Evolutionary conservation across 2,329 filamentous ascomycete genomes (phyloP), one percentile per base, ranked within the genome.

Genomic region (Aspergillus puulaauensis): DNA sequence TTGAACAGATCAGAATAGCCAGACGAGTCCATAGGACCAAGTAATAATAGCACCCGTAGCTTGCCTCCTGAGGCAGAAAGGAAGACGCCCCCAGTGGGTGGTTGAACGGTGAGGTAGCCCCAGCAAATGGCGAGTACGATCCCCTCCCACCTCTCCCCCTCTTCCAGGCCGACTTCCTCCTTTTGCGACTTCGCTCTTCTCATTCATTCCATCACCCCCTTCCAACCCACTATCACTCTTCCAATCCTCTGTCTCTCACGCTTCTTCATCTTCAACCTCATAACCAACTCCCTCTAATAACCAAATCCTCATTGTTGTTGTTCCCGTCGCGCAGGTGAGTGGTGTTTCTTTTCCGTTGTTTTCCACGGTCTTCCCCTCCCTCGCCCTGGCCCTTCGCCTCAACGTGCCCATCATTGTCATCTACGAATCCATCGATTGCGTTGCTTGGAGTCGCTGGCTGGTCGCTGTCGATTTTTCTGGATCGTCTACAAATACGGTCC

Each of bases 261-360:
- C 54, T 57, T 61, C 52, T 48, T 50, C 47, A 58, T 51, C 54
- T 61, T 62, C 52, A 53, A 51, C 54, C 47, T 59, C 49, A 50
- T 55, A 55, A 47, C 21, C 43, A 40, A 46, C 40, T 49, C 41
- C 52, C 45, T 60, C 52, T 54, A 52, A 54, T 53, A 61, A 62
- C 31, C 33, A 31, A 40, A 55, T 55, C 41, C 31, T 52, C 24
- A 41, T 53, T 48, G 43, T 58, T 53, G 45, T 53, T 43, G 33
- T 58, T 49, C n/a, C 46, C 41, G 46, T 57, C 45, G 39, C 54
- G 58, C 61, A 70, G 65, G 69, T 71, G 61, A 70, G 69, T 66
- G 33, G 31, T 14, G 31, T 56, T 54, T 55, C 60, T 59, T 54
- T 62, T 59, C 59, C 52, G 45, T 59, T 60, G 35, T 49, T 46